phyloP scores from a whole-genome alignment of 768 basidiomycete species.

The Mycena galericulata region DNA sequence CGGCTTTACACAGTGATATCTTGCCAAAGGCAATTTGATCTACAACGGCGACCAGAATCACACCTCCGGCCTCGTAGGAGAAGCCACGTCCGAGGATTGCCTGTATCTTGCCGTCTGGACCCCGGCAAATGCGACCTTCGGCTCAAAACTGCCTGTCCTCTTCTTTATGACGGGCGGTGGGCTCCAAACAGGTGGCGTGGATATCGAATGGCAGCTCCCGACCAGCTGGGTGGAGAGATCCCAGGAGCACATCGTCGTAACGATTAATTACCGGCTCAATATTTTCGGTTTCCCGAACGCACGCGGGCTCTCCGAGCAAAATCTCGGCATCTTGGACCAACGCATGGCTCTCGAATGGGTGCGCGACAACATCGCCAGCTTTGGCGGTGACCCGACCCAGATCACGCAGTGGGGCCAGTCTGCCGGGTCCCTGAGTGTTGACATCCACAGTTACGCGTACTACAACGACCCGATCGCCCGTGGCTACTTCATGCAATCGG shows the following conservation, averaged over 20 bases:
- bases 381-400: conserved; percentile 46
- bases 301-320: conserved; percentile 33
- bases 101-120: conserved; percentile 31
- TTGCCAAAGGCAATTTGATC: conserved; percentile 26
- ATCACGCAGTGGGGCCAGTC: conserved; percentile 40
- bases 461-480: conserved; percentile 27
- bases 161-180: conserved; percentile 31
- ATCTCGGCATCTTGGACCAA: conserved; percentile 46
- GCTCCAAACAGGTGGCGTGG: conserved; percentile 21
- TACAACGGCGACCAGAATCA: conserved; percentile 26
- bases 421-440: conserved; percentile 15
- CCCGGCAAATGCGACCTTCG: conserved; percentile 15
- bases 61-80: conserved; percentile 13
- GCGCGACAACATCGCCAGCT: conserved; percentile 33
- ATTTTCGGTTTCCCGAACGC: conserved; percentile 30
- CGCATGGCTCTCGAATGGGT: conserved; percentile 43
- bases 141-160: conserved; percentile 32
- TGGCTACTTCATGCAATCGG: conserved; percentile 25
- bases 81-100: conserved; percentile 29
- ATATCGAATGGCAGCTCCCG: conserved; percentile 30
- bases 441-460: conserved; percentile 17
- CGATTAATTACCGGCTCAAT: conserved; percentile 32
- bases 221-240: conserved; percentile 29
- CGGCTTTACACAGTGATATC: no score
- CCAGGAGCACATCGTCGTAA: conserved; percentile 29